A percentile compares a stretch with the other conserved stretches of the same genome.
Conservation (phyloP, 176 grass and related monocot species). For the Zoysia pacifica region DNA sequence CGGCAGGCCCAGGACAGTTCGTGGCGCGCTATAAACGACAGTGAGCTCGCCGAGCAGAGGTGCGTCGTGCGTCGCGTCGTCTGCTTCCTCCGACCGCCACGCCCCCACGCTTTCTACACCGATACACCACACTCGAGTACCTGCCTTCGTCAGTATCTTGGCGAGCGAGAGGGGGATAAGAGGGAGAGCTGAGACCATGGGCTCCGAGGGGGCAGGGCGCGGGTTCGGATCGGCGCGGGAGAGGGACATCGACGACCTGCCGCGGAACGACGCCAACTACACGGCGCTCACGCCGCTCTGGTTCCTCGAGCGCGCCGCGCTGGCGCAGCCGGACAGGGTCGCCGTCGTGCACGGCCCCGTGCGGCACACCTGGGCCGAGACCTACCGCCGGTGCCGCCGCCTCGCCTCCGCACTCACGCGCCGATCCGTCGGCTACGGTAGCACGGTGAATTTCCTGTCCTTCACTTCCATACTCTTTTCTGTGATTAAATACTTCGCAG, state of each 20-base stretch:
- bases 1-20: neutral
- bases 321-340: conserved; percentile 69
- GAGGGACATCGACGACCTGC: conserved; percentile 92
- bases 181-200: conserved; percentile 22
- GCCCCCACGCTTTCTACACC: neutral
- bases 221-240: conserved; percentile 30
- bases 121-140: neutral
- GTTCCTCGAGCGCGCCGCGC: conserved; percentile 89
- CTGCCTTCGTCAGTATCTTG: neutral
- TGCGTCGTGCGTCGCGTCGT: neutral
- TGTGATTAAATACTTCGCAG: neutral
- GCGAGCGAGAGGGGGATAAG: neutral
- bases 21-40: conserved; percentile 28
- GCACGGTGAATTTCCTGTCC: conserved; percentile 46
- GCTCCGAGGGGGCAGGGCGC: conserved; percentile 1
- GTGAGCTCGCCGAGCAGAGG: neutral
- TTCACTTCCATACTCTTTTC: neutral
- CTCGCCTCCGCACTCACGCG: conserved; percentile 74
- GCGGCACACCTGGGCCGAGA: conserved; percentile 80
- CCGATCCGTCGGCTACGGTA: conserved; percentile 62
- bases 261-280: conserved; percentile 84
- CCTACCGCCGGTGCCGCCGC: conserved; percentile 86
- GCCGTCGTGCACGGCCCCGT: conserved; percentile 71
- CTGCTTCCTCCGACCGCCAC: neutral
- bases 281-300: conserved; percentile 88